Conservation (phyloP, 2,329 filamentous ascomycete species). For the Knufia petricola region DNA sequence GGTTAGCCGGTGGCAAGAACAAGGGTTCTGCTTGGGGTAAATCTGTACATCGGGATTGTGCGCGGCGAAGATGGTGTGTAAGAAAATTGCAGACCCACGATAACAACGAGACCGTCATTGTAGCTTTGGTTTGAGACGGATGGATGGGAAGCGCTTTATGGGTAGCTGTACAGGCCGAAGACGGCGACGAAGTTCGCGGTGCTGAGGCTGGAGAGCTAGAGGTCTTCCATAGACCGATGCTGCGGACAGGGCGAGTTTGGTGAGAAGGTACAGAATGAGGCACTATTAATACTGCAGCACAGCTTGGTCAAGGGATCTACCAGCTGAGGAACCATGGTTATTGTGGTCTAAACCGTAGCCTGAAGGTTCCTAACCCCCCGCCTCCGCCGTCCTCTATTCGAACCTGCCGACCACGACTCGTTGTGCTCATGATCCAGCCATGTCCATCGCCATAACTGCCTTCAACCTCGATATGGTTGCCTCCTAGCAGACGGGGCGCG, state of each 20-base stretch:
- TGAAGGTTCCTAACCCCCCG: conserved; percentile 15
- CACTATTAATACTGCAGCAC: too few relatives aligned
- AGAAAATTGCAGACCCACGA: conserved; percentile 41
- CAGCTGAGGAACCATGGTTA: background rate
- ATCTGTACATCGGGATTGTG: conserved; percentile 48
- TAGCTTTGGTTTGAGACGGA: conserved; percentile 47
- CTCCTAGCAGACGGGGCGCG: background rate
- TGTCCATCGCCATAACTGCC: conserved; percentile 19
- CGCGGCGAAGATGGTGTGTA: conserved; percentile 42
- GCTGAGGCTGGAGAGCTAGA: conserved; percentile 21
- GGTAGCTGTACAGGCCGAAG: conserved; percentile 47
- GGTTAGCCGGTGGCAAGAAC: conserved; percentile 49
- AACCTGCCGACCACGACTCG: conserved; percentile 19
- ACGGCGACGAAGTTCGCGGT: conserved; percentile 50
- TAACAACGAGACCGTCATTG: conserved; percentile 35
- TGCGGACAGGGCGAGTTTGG: conserved; percentile 34
- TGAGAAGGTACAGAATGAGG: conserved; percentile 48
- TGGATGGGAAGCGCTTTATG: conserved; percentile 42
- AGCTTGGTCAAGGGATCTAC: too few relatives aligned
- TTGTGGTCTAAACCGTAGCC: conserved; percentile 20
- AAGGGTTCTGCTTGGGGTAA: conserved; percentile 54
- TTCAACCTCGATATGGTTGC: conserved; percentile 15
- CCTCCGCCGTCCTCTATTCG: conserved; percentile 18
- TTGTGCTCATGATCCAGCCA: conserved; percentile 19
- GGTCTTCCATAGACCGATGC: conserved; percentile 25